Evolutionary conservation across 108 stramenopile species (phyloP), one percentile per base, ranked within the genome.

Genomic region (Seminavis robusta): DNA sequence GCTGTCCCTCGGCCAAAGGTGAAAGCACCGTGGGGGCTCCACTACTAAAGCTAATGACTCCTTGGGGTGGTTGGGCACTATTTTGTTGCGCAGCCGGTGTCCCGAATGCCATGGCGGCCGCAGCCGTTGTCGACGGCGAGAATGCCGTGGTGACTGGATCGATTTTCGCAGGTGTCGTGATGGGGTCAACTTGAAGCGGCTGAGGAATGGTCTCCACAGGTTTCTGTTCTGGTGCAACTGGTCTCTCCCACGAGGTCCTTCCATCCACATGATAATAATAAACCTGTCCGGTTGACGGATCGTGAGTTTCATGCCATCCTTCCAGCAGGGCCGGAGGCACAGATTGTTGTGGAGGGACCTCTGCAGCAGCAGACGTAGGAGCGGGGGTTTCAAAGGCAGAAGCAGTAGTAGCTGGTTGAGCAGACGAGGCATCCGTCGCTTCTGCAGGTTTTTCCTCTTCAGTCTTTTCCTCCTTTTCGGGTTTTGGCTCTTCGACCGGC

Each of bases 401-500:
- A 8, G 4, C 17, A n/a, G 4, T 31, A 6, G 25, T 16, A 21
- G 20, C 15, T 0, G 20, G 23, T 47, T 5, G 21, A 25, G 3
- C 47, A 7, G 37, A 11, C 37, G 37, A 38, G 13, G 37, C n/a
- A n/a, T 15, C 37, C 15, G 13, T 1, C 37, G 37, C 0, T 0
- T 38, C 37, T 38, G 36, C 36, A 37, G 36, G 11, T 10, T 10
- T 10, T n/a, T n/a, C n/a, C n/a, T n/a, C n/a, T n/a, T n/a, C n/a
- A n/a, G n/a, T n/a, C n/a, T n/a, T n/a, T n/a, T 11, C 13, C 36
- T 37, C 11, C 13, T 37, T 13, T 13, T 13, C 11, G 36, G 11
- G 13, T 13, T 13, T 37, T 13, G 10, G 10, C 71, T 69, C 20
- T 71, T 61, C 25, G 70, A 68, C 73, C 77, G 72, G 44, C 63